Conservation (phyloP, 2,329 filamentous ascomycete genomes). For the Arthrocladium fulminans region DNA sequence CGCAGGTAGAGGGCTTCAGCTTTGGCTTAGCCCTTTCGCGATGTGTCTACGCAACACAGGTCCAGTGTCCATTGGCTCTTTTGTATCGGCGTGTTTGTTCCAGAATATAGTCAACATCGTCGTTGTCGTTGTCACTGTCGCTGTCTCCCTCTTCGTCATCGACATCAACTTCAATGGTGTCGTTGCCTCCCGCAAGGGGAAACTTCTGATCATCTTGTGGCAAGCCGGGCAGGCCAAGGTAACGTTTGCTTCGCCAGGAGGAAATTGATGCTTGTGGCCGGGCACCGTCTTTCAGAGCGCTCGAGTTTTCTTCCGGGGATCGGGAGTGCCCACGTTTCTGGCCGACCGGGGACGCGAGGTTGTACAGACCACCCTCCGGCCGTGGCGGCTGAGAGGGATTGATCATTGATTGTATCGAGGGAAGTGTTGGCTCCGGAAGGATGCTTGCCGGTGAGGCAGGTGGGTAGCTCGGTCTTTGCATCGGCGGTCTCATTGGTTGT, state of each 20-base stretch:
- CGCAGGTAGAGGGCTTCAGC: not conserved
- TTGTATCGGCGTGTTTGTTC: not conserved
- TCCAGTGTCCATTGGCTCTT: not conserved
- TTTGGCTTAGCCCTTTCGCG: no score
- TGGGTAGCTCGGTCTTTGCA: not conserved
- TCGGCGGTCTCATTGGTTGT: not conserved
- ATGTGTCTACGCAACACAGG: no score
- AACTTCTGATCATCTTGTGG: not conserved
- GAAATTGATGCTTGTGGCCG: not conserved
- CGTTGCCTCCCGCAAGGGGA: slow-evolving; percentile 1
- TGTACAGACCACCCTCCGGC: not conserved
- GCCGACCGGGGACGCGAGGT: not conserved
- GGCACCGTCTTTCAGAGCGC: slow-evolving; percentile 4
- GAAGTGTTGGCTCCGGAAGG: not conserved
- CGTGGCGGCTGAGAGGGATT: not conserved
- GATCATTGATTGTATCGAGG: slow-evolving; percentile 2
- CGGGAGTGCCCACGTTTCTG: not conserved
- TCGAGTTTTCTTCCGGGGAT: not conserved
- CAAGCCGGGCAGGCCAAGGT: not conserved
- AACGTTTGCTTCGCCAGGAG: slow-evolving; percentile 6
- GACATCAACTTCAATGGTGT: slow-evolving; percentile 9
- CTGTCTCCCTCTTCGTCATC: slow-evolving; percentile 6
- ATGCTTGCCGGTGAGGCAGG: not conserved
- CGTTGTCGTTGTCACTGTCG: not conserved
- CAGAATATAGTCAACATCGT: not conserved